These are phyloP conservation scores for Ceratobasidium sp. DNA, from an alignment of 1,284 basidiomycete genomes.

Conservation along the genomic window DNA sequence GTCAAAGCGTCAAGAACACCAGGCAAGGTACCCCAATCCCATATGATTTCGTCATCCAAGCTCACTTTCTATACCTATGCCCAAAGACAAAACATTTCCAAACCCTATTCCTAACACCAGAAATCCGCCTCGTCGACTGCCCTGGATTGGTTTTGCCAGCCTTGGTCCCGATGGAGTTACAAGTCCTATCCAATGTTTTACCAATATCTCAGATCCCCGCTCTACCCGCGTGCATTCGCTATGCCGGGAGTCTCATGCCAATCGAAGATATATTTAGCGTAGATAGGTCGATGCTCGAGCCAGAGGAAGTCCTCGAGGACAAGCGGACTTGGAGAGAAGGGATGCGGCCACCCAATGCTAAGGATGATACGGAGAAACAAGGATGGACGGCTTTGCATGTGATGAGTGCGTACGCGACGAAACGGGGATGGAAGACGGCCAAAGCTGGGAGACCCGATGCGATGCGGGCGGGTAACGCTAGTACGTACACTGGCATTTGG, in stretches of 20 bases:
- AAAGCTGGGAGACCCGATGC: constrained; percentile 89
- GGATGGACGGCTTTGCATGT: constrained; percentile 86
- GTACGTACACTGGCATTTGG: constrained; percentile 64
- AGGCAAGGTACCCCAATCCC: constrained; percentile 74
- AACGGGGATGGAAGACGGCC: constrained; percentile 88
- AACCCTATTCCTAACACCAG: constrained; percentile 87
- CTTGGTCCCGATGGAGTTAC: constrained; percentile 82
- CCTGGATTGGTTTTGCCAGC: constrained; percentile 88
- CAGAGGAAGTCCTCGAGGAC: constrained; percentile 62
- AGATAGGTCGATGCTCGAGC: constrained; percentile 62
- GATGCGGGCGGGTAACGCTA: constrained; percentile 88
- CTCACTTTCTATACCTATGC: constrained; percentile 25
- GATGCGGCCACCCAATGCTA: constrained; percentile 56
- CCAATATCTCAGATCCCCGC: constrained; percentile 91
- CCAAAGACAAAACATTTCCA: constrained; percentile 92
- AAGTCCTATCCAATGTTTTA: constrained; percentile 83
- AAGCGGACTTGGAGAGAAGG: constrained; percentile 79
- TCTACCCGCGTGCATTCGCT: constrained; percentile 79
- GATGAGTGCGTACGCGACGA: constrained; percentile 79
- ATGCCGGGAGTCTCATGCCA: constrained; percentile 77
- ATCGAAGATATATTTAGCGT: constrained; percentile 80
- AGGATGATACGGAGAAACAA: not conserved
- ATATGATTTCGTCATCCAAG: not conserved
- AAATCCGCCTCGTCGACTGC: constrained; percentile 87
- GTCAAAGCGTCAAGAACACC: constrained; percentile 91